Evolutionary conservation across 345 rosid genomes (phyloP), one percentile per base, ranked within the genome.

Genomic region (Fremontodendron californicum): DNA sequence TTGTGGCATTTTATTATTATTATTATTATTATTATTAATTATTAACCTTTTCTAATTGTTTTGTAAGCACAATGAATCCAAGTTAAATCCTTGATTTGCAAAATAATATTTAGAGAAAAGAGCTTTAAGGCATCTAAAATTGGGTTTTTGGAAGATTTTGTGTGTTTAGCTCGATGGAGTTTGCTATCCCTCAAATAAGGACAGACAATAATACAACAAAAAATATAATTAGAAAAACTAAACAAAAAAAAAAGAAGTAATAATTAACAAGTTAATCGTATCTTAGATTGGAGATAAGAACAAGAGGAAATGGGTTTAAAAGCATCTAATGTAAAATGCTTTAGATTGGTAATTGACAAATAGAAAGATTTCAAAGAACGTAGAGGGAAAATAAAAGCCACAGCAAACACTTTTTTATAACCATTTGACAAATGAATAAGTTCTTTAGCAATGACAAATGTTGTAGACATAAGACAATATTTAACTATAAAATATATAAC

Each of bases 331-430:
- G 51, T 42, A 8, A 40, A 67, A 68, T 46, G 55, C 12, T 35
- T 46, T 57, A 27, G 2, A 29, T 60, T 35, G 48, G 75, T 73
- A 42, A 63, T 29, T 57, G 29, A 72, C 81, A 74, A 62, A 45
- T 55, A 69, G 18, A 63, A 51, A 62, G 72, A 51, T 55, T 54
- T 60, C 75, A 55, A 69, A 39, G 40, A 29, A 6, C 15, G 29
- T 21, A 6, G n/a, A 18, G 29, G 46, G 19, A 19, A 12, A 46
- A 0, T 15, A 15, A 2, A 9, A 7, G n/a, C 63, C n/a, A 13
- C 25, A 69, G 49, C 49, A 23, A 65, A 61, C 18, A 23, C 49
- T 16, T 9, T 40, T 65, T 65, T 9, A 65, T 39, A 65, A 25
- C 27, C 55, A 35, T 23, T 73, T 54, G 15, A 71, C 80, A 74